Evolutionary conservation across 768 basidiomycete genomes (phyloP).

Genomic region (Macrolepiota albuminosa): DNA sequence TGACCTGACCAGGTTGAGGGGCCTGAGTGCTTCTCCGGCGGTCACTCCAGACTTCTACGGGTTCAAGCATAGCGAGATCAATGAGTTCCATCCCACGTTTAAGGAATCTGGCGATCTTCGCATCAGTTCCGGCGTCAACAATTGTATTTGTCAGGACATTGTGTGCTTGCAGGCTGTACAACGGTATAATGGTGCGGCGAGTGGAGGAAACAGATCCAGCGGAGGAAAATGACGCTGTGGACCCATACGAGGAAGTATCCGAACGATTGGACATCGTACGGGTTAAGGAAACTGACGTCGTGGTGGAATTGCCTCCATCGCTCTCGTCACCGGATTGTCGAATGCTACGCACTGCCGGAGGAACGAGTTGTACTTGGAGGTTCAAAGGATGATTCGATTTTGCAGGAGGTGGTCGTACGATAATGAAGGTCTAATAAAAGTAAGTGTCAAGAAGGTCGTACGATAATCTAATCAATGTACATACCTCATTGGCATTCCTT

Average conservation of each 20-base stretch:
- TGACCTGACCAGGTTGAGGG: background rate
- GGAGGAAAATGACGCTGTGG: slow-evolving; percentile 36
- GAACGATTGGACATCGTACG: slow-evolving; percentile 60
- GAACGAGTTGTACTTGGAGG: slow-evolving; percentile 24
- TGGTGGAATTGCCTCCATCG: slow-evolving; percentile 12
- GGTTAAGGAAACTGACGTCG: slow-evolving; percentile 22
- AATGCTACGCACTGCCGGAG: slow-evolving; percentile 49
- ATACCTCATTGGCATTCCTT: slow-evolving; percentile 45
- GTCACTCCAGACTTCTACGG: slow-evolving; percentile 67
- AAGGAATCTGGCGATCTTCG: slow-evolving; percentile 75
- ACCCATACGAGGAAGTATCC: slow-evolving; percentile 39
- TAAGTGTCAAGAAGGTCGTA: background rate
- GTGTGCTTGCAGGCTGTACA: slow-evolving; percentile 86
- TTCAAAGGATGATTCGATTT: slow-evolving; percentile 13
- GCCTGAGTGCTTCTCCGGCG: slow-evolving; percentile 15
- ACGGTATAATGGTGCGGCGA: slow-evolving; percentile 75
- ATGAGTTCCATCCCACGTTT: slow-evolving; percentile 74
- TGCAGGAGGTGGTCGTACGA: slow-evolving; percentile 7
- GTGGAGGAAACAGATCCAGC: slow-evolving; percentile 37
- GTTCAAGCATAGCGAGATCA: slow-evolving; percentile 74
- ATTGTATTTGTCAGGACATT: slow-evolving; percentile 84
- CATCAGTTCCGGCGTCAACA: slow-evolving; percentile 85
- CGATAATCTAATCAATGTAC: slow-evolving; percentile 10
- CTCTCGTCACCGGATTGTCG: slow-evolving; percentile 43
- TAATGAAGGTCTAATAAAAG: slow-evolving; percentile 8